Evolutionary conservation across 2,329 filamentous ascomycete genomes (phyloP), one percentile per base, ranked within the genome.

Genomic region (Pseudonectria foliicola): DNA sequence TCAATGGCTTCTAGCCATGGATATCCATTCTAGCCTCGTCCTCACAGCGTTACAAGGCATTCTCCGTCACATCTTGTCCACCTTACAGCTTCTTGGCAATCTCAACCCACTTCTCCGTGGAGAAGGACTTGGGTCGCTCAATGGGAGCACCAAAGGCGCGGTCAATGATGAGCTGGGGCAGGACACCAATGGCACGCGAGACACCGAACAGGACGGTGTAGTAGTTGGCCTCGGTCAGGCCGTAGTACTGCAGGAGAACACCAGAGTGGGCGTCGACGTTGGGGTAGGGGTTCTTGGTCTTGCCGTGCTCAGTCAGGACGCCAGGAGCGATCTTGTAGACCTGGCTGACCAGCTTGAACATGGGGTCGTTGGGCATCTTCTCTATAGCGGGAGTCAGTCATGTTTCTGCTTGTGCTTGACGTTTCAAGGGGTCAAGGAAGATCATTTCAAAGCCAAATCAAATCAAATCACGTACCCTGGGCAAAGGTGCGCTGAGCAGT

Each of bases 271-370:
- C 89, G 61, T 96, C 90, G 60, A 96, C 89, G 75, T 96, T 96
- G 68, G 92, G 92, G 79, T 77, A 96, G 52, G 90, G 90, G 85
- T 96, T 95, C 85, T 96, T 96, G 77, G 90, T 96, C 86, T 98
- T 98, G 73, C 92, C 92, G 75, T 98, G 92, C 82, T 98, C 88
- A 51, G 92, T 98, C 64, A 98, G 77, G 57, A 98, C 92, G 59
- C 83, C 85, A 49, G 92, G 92, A 48, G 92, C 92, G 57, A 98
- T 96, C 86, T 98, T 98, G 85, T 96, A 98, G 55, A 98, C 92
- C 75, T 98, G 92, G 78, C 85, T 93, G 72, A 98, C 92, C 54
- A 98, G 85, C 80, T 98, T 88, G 86, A 95, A 98, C 89, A 98
- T 93, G 58, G 90, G 89, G 77, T 96, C 92, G 59, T 95, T 77